Evolutionary conservation across 495 filamentous ascomycete species (phyloP), one percentile per base, ranked within the genome.

Genomic region (Penicillium subrubescens): DNA sequence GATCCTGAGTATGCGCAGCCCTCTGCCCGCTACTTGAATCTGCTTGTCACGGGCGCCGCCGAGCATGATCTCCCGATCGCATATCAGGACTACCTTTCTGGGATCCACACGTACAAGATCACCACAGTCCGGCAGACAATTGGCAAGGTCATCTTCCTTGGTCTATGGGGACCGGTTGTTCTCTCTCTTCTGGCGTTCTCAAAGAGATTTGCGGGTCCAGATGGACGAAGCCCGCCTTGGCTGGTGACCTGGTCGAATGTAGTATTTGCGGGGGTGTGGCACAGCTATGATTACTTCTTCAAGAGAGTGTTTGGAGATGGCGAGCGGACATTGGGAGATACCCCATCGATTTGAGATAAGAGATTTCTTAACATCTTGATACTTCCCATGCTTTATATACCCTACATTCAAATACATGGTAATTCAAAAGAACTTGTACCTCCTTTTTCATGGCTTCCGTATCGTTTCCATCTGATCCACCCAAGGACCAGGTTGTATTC

Each of bases 231-330:
- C 59, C 92, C 93, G 7, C 53, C 59, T 21, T 97, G 93, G 93
- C 37, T 93, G 52, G 78, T 71, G n/a, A 67, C 52, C 25, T 31
- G 84, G 2, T 74, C 72, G 23, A 81, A 80, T 35, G 65, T 74
- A 5, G 3, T 91, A 0, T 84, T 89, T 51, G 76, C 72, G 27
- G 52, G 73, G 0, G 74, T 93, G 62, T 99, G 95, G 95, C 67
- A 60, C 64, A 84, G 75, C 59, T 96, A 99, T 81, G 94, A 97
- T 79, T 43, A 12, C 2, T 68, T 88, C 27, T 91, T 91, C 57
- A 85, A 84, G 67, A 67, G 60, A 27, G 14, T 90, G 0, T 97
- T 96, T 80, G 93, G 94, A 33, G 90, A 97, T 72, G 95, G 95
- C 17, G 95, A 97, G 86, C 83, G 90, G 75, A 95, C 92, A 14